Evolutionary conservation across 1,139 yeast genomes (phyloP).

Genomic region (Yamadazyma atmosphaerica): DNA sequence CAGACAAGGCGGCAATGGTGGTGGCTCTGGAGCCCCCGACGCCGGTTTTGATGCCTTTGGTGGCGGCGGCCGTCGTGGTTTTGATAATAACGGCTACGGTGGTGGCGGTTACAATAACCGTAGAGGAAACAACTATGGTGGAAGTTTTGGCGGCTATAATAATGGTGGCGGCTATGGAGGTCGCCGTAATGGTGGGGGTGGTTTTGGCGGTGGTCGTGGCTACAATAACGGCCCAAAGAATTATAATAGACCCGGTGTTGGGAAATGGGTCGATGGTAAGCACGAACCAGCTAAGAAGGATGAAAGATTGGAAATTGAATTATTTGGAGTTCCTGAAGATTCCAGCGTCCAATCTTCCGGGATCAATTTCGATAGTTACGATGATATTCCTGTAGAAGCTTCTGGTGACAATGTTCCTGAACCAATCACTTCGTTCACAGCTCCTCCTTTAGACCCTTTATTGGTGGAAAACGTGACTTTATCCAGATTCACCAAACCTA

Average conservation of each 20-base stretch:
- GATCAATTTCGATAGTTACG: constrained; percentile 97
- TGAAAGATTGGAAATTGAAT: constrained; percentile 69
- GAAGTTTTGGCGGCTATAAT: constrained; percentile 21
- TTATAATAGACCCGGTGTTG: constrained; percentile 48
- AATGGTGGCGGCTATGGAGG: constrained; percentile 20
- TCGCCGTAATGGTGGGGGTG: constrained; percentile 26
- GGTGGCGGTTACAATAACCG: constrained; percentile 23
- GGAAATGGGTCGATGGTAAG: constrained; percentile 83
- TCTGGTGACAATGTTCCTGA: constrained; percentile 95
- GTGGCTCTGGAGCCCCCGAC: constrained; percentile 4
- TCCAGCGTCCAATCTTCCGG: constrained; percentile 87
- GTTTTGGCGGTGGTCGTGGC: constrained; percentile 6
- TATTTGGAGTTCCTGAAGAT: constrained; percentile 89
- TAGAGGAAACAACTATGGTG: not conserved
- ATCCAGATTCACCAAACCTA: constrained; percentile 92
- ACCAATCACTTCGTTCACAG: constrained; percentile 80
- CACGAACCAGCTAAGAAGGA: constrained; percentile 83
- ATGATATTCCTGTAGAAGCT: constrained; percentile 98
- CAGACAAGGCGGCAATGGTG: constrained; percentile 22
- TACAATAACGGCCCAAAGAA: constrained; percentile 2
- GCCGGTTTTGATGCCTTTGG: constrained; percentile 12
- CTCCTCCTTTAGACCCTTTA: constrained; percentile 89
- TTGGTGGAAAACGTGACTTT: constrained; percentile 82
- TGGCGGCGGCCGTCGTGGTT: constrained; percentile 11
- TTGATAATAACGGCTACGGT: constrained; percentile 17